These are phyloP conservation scores for Gossypium sturtianum DNA, from an alignment of 345 rosid species.

Conservation along the genomic window DNA sequence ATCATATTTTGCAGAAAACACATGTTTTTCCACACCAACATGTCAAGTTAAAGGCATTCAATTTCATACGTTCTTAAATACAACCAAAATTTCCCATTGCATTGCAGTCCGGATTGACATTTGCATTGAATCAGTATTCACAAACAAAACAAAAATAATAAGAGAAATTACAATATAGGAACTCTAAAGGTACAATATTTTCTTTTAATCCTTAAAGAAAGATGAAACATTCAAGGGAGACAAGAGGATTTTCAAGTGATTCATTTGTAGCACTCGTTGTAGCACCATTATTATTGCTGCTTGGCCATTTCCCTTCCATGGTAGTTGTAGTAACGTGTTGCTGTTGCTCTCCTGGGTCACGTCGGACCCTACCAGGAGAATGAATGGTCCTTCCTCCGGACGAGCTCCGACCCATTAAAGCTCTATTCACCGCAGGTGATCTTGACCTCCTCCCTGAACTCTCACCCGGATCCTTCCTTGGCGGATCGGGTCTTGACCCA, in stretches of 20 bases:
- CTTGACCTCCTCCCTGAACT: conserved; percentile 60
- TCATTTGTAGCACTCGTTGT: conserved; percentile 28
- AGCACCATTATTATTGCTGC: not conserved
- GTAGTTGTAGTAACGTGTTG: not conserved
- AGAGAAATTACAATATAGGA: not conserved
- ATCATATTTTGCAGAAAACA: not conserved
- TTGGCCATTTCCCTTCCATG: conserved; percentile 16
- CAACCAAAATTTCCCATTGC: not conserved
- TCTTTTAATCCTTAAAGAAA: conserved; percentile 40
- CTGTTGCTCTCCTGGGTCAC: conserved; percentile 21
- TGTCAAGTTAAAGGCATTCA: conserved; percentile 10
- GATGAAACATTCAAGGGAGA: conserved; percentile 84
- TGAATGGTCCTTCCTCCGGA: conserved; percentile 37
- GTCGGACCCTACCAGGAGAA: conserved; percentile 59
- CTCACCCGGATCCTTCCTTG: conserved; percentile 50
- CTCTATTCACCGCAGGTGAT: conserved; percentile 63
- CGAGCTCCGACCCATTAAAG: conserved; percentile 48
- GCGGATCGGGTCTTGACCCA: conserved; percentile 29
- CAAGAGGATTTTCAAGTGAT: conserved; percentile 73
- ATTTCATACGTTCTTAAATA: not conserved
- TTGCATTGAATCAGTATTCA: conserved; percentile 15
- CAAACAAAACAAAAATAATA: not conserved
- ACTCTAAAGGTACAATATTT: not conserved
- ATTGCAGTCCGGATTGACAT: not conserved
- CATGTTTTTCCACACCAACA: not conserved